These are phyloP conservation scores for Pestalotiopsis sp. DNA, from an alignment of 2,329 filamentous ascomycete species.

Conservation along the genomic window DNA sequence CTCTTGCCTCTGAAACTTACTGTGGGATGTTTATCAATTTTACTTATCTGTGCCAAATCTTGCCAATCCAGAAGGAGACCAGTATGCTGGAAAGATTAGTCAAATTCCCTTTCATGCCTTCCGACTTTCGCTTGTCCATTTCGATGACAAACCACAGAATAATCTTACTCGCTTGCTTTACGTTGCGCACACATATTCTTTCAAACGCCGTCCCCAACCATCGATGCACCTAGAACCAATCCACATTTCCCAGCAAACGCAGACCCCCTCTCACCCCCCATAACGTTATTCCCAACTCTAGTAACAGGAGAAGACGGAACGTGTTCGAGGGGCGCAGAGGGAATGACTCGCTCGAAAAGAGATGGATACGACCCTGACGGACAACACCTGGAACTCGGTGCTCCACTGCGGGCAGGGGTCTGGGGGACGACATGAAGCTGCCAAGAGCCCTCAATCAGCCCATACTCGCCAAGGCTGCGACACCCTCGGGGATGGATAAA, in stretches of 20 bases:
- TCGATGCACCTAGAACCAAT: background rate
- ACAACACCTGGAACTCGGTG: background rate
- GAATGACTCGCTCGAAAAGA: background rate
- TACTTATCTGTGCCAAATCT: no score
- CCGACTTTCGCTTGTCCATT: no score
- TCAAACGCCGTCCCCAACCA: background rate
- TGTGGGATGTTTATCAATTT: no score
- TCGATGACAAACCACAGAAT: background rate
- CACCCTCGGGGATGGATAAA: background rate
- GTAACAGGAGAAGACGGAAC: background rate
- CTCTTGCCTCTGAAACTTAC: no score
- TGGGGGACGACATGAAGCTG: constrained; percentile 4
- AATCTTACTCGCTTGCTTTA: background rate
- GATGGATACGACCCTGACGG: background rate
- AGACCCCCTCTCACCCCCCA: background rate
- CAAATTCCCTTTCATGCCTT: no score
- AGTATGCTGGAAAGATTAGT: no score
- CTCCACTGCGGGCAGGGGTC: background rate
- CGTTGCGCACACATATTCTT: background rate
- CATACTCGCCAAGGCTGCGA: background rate
- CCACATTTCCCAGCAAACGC: background rate
- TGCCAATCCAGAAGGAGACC: no score
- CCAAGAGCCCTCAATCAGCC: background rate
- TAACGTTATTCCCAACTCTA: background rate
- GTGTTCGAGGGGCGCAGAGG: background rate